Percentiles rank a stretch among this genome's conserved stretches.
These are phyloP conservation scores for Pseudofabraea citricarpa DNA, from an alignment of 2,329 filamentous ascomycete species.

Conservation along the genomic window DNA sequence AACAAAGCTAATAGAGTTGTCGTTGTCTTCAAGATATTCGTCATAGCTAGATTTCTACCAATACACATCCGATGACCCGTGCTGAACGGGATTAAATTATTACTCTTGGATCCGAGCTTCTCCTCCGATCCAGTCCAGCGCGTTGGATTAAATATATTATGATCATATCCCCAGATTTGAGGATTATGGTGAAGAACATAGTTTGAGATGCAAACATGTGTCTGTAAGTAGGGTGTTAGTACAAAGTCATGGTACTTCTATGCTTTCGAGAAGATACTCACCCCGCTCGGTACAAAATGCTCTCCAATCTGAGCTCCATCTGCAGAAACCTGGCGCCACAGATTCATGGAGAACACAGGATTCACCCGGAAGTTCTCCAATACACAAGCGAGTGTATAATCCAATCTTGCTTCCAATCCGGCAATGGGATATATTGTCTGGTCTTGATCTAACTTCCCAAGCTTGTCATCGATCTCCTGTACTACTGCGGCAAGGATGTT, in stretches of 20 bases:
- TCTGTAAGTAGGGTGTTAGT: constrained; percentile 13
- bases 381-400: constrained; percentile 25
- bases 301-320: constrained; percentile 22
- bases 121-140: constrained; percentile 18
- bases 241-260: not conserved
- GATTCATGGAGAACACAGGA: constrained; percentile 30
- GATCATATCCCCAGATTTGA: constrained; percentile 25
- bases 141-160: constrained; percentile 25
- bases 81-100: constrained; percentile 30
- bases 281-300: constrained; percentile 20
- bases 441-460: constrained; percentile 2
- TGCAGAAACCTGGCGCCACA: constrained; percentile 24
- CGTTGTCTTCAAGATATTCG: constrained; percentile 29
- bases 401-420: constrained; percentile 19
- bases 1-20: constrained; percentile 27
- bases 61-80: constrained; percentile 29
- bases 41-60: constrained; percentile 28
- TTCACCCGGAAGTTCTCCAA: constrained; percentile 30
- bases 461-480: constrained; percentile 16
- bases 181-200: constrained; percentile 31
- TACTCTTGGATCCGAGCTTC: constrained; percentile 10
- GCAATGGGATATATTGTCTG: constrained; percentile 20
- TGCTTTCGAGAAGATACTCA: constrained; percentile 11
- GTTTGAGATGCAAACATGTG: constrained; percentile 28
- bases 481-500: constrained; percentile 16